Conservation (phyloP, 352 stramenopile genomes). For the Globisporangium camurandrum region DNA sequence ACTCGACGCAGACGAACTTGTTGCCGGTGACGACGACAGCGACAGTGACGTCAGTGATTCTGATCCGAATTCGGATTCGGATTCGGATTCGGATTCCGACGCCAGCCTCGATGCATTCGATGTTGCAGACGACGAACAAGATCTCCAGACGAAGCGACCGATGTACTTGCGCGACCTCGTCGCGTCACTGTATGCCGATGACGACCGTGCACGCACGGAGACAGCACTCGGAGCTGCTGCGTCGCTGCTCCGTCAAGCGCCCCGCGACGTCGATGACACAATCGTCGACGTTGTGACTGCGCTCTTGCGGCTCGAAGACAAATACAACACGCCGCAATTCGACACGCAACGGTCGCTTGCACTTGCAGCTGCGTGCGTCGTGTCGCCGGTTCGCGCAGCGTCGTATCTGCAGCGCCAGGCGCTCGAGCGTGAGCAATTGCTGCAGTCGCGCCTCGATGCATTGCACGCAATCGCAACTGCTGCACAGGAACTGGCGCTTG, state of each 20-base stretch:
- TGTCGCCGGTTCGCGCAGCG: slow-evolving; percentile 33
- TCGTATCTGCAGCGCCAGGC: slow-evolving; percentile 57
- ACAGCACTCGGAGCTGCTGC: slow-evolving; percentile 47
- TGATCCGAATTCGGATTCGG: slow-evolving; percentile 13
- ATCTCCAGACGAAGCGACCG: slow-evolving; percentile 45
- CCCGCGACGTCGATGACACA: slow-evolving; percentile 58
- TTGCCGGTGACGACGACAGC: slow-evolving; percentile 55
- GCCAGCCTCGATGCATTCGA: slow-evolving; percentile 63
- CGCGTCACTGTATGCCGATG: slow-evolving; percentile 35
- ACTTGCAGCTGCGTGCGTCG: slow-evolving; percentile 36
- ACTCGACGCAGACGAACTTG: slow-evolving; percentile 52
- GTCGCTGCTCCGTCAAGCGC: slow-evolving; percentile 35
- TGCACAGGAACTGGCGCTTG: slow-evolving; percentile 57
- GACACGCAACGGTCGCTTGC: slow-evolving; percentile 29
- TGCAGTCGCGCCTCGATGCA: slow-evolving; percentile 64
- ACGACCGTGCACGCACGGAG: slow-evolving; percentile 53
- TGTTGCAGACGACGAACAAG: slow-evolving; percentile 58
- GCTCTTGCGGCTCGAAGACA: slow-evolving; percentile 64
- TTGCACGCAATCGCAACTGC: slow-evolving; percentile 48
- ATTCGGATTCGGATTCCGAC: slow-evolving; percentile 49
- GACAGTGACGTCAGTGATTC: slow-evolving; percentile 24
- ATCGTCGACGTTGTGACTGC: slow-evolving; percentile 40
- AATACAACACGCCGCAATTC: slow-evolving; percentile 61
- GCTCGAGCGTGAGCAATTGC: slow-evolving; percentile 62
- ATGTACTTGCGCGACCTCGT: slow-evolving; percentile 73